Base-by-base conservation (phyloP, 768 basidiomycete species). In the Podaxis rugospora region DNA sequence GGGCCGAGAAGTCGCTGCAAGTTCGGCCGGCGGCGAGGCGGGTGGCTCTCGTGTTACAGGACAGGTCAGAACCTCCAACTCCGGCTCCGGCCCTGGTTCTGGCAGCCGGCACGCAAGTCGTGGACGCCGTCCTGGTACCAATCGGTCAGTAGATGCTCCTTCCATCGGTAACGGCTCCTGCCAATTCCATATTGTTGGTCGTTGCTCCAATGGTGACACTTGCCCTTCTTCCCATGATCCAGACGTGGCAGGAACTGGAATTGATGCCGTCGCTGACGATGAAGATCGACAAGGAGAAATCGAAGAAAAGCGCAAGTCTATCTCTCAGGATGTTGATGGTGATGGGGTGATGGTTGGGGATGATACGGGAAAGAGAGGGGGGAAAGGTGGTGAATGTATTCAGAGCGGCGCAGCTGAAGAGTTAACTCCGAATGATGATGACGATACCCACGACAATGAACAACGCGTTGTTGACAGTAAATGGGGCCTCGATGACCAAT, bases 201-300 rank as follows among this genome's bases (percentile, higher is more conserved):
- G 36, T 32, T 71, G 69, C 54, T 42, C 58, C 27, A 36, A 59
- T 21, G 68, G 66, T 36, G 57, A 57, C 51, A 36, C 32, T 35
- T 72, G 71, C 59, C 62, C 61, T 52, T 71, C 65, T 59, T 51
- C 62, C 9, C 70, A 72, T 64, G 69, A 70, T 61, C 32, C 44
- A 57, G 51, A 42, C 62, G 51, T 40, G 37, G 44, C 28, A 55
- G 44, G 16, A 52, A 54, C 27, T 13, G 32, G 25, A 10, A 14
- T 4, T 61, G 62, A 55, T 36, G 28, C 27, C 16, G 51, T 5
- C 50, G 9, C 27, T 39, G 21, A 42, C 21, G 42, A 50, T 51
- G 60, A 27, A 51, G 25, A 16, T 61, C 58, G 14, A 36, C 35
- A 2, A 44, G 62, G 25, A 59, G 59, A 18, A 40, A 14, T 21